A percentile compares a stretch with the other conserved stretches of the same genome.
Conservation (phyloP, 352 stramenopile species). For the Globisporangium cederbergense region DNA sequence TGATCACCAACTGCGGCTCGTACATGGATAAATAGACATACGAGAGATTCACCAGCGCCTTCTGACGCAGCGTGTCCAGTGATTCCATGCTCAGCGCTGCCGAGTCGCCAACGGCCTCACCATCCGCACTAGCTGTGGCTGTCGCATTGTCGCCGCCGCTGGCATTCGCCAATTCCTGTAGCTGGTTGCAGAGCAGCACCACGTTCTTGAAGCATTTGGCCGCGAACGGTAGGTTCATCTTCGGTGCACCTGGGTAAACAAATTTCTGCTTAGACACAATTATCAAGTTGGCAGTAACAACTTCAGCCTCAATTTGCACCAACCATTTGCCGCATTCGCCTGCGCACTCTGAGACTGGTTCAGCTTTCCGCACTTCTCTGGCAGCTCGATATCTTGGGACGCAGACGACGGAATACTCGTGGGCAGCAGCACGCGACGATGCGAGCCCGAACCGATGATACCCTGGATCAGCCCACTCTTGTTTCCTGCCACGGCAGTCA, state of each 20-base stretch:
- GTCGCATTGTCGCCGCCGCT: slow-evolving; percentile 31
- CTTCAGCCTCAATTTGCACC: background rate
- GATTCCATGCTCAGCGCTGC: slow-evolving; percentile 43
- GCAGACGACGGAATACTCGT: slow-evolving; percentile 53
- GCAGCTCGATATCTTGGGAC: slow-evolving; percentile 67
- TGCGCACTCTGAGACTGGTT: slow-evolving; percentile 29
- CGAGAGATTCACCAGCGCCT: slow-evolving; percentile 82
- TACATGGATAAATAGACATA: slow-evolving; percentile 92
- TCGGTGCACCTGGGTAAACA: slow-evolving; percentile 30
- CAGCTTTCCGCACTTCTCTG: slow-evolving; percentile 44
- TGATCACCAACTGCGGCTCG: slow-evolving; percentile 86
- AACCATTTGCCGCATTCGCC: slow-evolving; percentile 34
- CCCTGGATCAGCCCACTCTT: slow-evolving; percentile 81
- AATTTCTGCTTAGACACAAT: background rate
- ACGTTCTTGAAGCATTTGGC: slow-evolving; percentile 89
- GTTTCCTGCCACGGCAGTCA: slow-evolving; percentile 54
- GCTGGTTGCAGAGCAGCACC: slow-evolving; percentile 75
- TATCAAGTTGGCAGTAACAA: background rate
- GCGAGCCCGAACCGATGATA: slow-evolving; percentile 71
- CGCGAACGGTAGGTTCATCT: slow-evolving; percentile 83
- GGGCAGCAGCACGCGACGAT: slow-evolving; percentile 81
- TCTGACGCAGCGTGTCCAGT: slow-evolving; percentile 74
- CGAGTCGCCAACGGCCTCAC: slow-evolving; percentile 18
- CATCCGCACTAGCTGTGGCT: slow-evolving; percentile 18
- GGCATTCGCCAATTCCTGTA: slow-evolving; percentile 40